A percentile compares a stretch with the other conserved stretches of the same genome.
Conservation (phyloP, 1,284 basidiomycete species). For the Caloboletus inedulis region DNA sequence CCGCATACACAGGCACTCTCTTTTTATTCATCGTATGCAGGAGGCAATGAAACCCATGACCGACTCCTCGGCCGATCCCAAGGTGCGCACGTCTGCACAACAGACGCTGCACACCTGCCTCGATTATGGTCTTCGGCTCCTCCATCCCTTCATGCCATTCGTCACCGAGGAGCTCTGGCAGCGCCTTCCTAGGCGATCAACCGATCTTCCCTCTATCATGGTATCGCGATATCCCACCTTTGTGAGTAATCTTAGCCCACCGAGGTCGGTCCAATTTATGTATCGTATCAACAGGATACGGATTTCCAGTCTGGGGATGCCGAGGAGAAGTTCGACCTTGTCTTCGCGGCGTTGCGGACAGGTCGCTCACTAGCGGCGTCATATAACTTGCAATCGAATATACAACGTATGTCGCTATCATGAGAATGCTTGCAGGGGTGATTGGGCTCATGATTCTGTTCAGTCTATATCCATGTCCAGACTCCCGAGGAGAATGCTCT, state of each 20-base stretch:
- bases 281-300: constrained; percentile 44
- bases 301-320: constrained; percentile 71
- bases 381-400: constrained; percentile 89
- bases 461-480: constrained; percentile 81
- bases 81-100: constrained; percentile 78
- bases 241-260: constrained; percentile 45
- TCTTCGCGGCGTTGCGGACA: constrained; percentile 77
- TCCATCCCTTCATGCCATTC: constrained; percentile 99
- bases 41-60: constrained; percentile 98
- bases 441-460: constrained; percentile 5
- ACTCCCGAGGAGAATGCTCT: constrained; percentile 60
- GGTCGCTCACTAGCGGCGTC: constrained; percentile 85
- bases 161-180: constrained; percentile 99
- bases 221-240: constrained; percentile 78
- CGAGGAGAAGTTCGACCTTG: constrained; percentile 82
- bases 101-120: constrained; percentile 96
- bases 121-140: constrained; percentile 83
- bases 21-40: constrained; percentile 40
- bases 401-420: constrained; percentile 59
- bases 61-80: constrained; percentile 65
- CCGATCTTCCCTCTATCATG: constrained; percentile 88
- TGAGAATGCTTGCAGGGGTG: neutral
- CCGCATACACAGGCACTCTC: neutral
- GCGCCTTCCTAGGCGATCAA: constrained; percentile 81
- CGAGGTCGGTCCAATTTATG: neutral